phyloP scores from a whole-genome alignment of 768 basidiomycete genomes.

The Multifurca ochricompacta region DNA sequence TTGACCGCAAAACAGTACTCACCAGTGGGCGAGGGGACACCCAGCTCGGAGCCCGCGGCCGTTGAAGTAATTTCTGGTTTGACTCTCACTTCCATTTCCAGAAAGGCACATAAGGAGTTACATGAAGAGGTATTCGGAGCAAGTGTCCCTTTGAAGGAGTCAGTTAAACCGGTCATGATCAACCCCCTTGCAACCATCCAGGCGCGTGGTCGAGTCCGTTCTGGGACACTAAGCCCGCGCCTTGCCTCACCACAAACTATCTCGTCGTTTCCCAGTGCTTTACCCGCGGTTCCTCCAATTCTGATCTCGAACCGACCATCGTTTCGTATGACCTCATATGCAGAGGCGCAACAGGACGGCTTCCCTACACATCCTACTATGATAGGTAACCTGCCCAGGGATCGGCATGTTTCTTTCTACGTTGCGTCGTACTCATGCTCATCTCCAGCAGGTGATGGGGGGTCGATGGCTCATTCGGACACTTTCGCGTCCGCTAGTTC shows the following conservation, averaged over 20 bases:
- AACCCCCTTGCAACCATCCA: neutral
- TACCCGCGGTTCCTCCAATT: conserved; percentile 23
- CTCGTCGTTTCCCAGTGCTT: neutral
- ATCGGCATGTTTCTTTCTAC: neutral
- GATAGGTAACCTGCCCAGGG: neutral
- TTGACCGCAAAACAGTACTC: neutral
- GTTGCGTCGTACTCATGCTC: neutral
- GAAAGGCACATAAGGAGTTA: conserved; percentile 1
- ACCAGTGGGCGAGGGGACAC: neutral
- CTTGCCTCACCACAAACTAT: conserved; percentile 17
- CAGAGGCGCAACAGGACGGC: neutral
- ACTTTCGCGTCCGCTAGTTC: neutral
- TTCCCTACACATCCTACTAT: neutral
- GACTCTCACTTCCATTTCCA: neutral
- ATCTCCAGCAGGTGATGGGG: neutral
- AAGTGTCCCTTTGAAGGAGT: neutral
- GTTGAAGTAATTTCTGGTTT: neutral
- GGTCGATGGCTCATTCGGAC: neutral
- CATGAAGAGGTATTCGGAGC: conserved; percentile 6
- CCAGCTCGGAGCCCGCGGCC: neutral
- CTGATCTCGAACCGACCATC: neutral
- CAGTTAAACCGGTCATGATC: neutral
- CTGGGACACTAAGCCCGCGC: conserved; percentile 16
- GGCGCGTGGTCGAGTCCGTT: conserved; percentile 15
- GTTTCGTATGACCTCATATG: neutral